A percentile compares a stretch with the other conserved stretches of the same genome.
These are phyloP conservation scores for Quercus dentata DNA, from an alignment of 306 rosid genomes.

Conservation along the genomic window DNA sequence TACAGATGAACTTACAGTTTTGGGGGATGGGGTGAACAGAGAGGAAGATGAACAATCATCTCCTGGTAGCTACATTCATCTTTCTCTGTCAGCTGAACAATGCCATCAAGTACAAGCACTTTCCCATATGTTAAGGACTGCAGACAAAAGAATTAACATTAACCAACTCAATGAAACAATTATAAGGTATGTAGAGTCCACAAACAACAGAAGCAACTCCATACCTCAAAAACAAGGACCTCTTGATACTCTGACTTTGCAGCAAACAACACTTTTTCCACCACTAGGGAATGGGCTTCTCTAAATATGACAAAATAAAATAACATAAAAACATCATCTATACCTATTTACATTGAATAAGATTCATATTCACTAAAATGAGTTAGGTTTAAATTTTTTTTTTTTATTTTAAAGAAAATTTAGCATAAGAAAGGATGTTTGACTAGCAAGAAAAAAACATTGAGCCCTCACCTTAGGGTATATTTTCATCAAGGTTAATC, in stretches of 20 bases:
- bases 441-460: not conserved
- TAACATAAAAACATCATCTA: slow-evolving; percentile 16
- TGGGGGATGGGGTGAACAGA: slow-evolving; percentile 88
- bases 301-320: slow-evolving; percentile 36
- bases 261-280: slow-evolving; percentile 59
- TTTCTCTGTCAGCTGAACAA: slow-evolving; percentile 90
- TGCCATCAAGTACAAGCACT: slow-evolving; percentile 97
- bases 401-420: not conserved
- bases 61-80: slow-evolving; percentile 99
- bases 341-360: not conserved
- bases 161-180: not conserved
- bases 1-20: slow-evolving; percentile 47
- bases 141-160: slow-evolving; percentile 16
- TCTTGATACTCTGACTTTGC: slow-evolving; percentile 86
- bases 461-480: not conserved
- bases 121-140: slow-evolving; percentile 86
- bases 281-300: slow-evolving; percentile 87
- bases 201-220: slow-evolving; percentile 18
- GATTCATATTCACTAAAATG: slow-evolving; percentile 1
- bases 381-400: not conserved
- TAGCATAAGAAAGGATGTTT: not conserved
- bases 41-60: slow-evolving; percentile 97
- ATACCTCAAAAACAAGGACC: slow-evolving; percentile 87
- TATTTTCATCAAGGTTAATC: not conserved
- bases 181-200: not conserved